Evolutionary conservation across 208 protist species (phyloP).

Genomic region (Lotmaria passim): DNA sequence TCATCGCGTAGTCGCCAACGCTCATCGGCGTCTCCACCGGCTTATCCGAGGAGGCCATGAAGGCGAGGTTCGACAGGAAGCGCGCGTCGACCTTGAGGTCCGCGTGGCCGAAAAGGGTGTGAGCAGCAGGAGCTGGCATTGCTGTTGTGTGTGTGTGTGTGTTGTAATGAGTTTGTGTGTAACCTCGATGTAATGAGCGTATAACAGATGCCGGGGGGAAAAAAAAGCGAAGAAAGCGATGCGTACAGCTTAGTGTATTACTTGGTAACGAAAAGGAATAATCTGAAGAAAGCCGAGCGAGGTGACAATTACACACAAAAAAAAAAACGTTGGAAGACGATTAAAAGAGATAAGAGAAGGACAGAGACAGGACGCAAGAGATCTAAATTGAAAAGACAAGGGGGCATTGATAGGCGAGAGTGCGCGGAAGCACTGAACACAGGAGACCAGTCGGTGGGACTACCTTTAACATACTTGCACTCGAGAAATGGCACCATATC

Average conservation of each 20-base stretch:
- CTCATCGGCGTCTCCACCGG: slow-evolving; percentile 39
- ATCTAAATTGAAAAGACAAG: not conserved
- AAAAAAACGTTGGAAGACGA: no score
- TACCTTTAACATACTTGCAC: no score
- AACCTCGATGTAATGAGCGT: not conserved
- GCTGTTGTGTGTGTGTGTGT: not conserved
- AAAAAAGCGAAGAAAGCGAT: not conserved
- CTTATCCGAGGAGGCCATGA: slow-evolving; percentile 46
- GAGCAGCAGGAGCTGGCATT: slow-evolving; percentile 19
- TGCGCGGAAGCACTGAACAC: not conserved
- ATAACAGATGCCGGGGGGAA: not conserved
- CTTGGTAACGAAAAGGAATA: not conserved
- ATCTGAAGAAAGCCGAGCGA: not conserved
- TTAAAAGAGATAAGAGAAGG: no score
- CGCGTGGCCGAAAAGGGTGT: slow-evolving; percentile 38
- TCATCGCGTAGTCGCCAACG: slow-evolving; percentile 50
- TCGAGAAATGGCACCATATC: no score
- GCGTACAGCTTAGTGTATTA: not conserved
- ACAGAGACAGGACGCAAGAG: not conserved
- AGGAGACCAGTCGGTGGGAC: no score
- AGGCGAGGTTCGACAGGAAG: slow-evolving; percentile 37
- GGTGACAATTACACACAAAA: no score
- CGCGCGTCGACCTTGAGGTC: slow-evolving; percentile 42
- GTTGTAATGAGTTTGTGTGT: not conserved
- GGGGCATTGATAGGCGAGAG: not conserved